Conservation (phyloP, 164 flowering plant genomes). For the Sedum album region DNA sequence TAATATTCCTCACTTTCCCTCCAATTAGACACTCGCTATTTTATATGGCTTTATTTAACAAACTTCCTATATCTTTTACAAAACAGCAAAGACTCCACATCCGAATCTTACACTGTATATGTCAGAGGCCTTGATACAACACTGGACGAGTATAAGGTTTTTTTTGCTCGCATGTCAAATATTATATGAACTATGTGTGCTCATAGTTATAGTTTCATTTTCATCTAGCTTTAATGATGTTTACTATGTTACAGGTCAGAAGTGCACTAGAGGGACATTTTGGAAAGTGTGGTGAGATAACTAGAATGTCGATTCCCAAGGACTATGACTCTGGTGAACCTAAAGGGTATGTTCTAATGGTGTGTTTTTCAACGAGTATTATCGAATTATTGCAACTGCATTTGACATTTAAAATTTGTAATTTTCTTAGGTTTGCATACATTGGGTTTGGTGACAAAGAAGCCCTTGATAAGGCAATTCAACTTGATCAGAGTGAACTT, state of each 20-base stretch:
- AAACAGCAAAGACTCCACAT: constrained; percentile 38
- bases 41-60: background rate
- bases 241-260: constrained; percentile 38
- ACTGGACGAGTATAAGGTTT: constrained; percentile 38
- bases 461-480: constrained; percentile 48
- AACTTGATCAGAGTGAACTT: constrained; percentile 46
- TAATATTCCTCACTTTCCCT: constrained; percentile 5
- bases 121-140: constrained; percentile 65
- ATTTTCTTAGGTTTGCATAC: constrained; percentile 52
- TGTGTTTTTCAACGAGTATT: constrained; percentile 20
- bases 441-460: constrained; percentile 41
- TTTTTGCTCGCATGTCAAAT: background rate
- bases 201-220: constrained; percentile 20
- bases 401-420: background rate
- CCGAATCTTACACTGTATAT: constrained; percentile 35
- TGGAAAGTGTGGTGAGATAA: constrained; percentile 68
- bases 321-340: constrained; percentile 47
- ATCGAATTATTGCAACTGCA: constrained; percentile 10
- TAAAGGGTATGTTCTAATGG: constrained; percentile 71
- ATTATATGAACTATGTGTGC: background rate
- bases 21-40: background rate
- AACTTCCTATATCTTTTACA: constrained; percentile 15
- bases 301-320: constrained; percentile 53
- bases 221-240: constrained; percentile 35
- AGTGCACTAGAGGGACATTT: constrained; percentile 50